Evolutionary conservation across 495 filamentous ascomycete genomes (phyloP).

Genomic region (Ascobolus immersus): DNA sequence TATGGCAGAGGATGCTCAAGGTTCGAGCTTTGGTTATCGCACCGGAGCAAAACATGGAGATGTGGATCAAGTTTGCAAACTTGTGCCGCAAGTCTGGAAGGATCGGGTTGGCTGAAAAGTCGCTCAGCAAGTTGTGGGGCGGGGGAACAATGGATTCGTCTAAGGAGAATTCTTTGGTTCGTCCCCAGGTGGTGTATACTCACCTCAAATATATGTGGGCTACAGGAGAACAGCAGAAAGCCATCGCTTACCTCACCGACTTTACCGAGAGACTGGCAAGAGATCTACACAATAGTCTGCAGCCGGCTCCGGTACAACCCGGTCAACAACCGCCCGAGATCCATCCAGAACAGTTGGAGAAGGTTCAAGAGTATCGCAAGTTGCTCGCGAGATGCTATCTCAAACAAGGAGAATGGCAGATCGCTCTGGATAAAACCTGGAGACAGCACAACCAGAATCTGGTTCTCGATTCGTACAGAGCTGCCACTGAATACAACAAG

Average conservation of each 20-base stretch:
- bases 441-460: conserved; percentile 23
- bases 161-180: conserved; percentile 19
- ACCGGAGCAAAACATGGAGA: conserved; percentile 79
- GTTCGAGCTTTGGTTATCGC: conserved; percentile 74
- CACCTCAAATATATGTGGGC: conserved; percentile 90
- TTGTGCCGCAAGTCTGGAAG: conserved; percentile 86
- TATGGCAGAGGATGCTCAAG: conserved; percentile 95
- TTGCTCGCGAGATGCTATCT: conserved; percentile 87
- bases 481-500: conserved; percentile 72
- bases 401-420: conserved; percentile 89
- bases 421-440: conserved; percentile 25
- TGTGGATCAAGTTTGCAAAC: conserved; percentile 98
- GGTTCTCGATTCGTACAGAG: conserved; percentile 63
- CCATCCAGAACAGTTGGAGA: too few species aligned
- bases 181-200: conserved; percentile 67
- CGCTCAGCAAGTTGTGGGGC: conserved; percentile 46
- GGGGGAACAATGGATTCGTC: conserved; percentile 26
- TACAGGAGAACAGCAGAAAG: conserved; percentile 38
- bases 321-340: conserved; percentile 16
- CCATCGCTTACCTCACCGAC: conserved; percentile 49
- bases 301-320: conserved; percentile 22
- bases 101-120: conserved; percentile 87
- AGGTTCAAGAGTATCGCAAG: conserved; percentile 36
- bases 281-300: too few species aligned
- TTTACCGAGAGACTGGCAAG: conserved; percentile 61